These are phyloP conservation scores for Acer saccharum DNA, from an alignment of 345 rosid genomes.

Conservation along the genomic window DNA sequence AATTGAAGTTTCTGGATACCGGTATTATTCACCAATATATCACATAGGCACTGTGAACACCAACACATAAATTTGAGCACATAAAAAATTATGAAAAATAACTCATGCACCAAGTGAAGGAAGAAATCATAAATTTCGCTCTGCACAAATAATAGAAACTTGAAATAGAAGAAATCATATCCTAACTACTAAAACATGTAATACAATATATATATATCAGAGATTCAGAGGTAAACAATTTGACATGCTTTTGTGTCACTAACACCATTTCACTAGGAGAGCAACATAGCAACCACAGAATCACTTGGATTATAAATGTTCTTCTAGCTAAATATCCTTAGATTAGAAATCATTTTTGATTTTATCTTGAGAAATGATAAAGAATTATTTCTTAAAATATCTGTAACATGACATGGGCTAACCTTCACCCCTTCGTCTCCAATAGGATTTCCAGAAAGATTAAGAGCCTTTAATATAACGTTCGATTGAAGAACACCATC, in stretches of 20 bases:
- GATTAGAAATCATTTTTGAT: not conserved
- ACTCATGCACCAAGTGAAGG: not conserved
- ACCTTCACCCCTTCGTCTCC: conserved; percentile 99
- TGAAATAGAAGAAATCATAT: conserved; percentile 6
- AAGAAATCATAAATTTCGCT: not conserved
- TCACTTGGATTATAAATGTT: conserved; percentile 3
- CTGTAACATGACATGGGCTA: conserved; percentile 22
- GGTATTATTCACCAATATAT: conserved; percentile 63
- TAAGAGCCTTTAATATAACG: conserved; percentile 61
- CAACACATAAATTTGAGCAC: conserved; percentile 11
- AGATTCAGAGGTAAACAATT: not conserved
- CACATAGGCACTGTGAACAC: conserved; percentile 64
- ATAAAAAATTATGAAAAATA: conserved; percentile 19
- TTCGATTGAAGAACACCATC: conserved; percentile 88
- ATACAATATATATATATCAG: not conserved
- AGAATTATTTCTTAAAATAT: conserved; percentile 5
- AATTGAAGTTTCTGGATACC: conserved; percentile 82
- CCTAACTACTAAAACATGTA: conserved; percentile 4
- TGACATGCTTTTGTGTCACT: not conserved
- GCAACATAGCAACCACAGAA: not conserved
- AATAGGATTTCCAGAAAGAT: conserved; percentile 91
- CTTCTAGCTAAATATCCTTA: not conserved
- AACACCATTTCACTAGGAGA: not conserved
- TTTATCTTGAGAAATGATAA: conserved; percentile 13
- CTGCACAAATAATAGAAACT: not conserved